Conservation (phyloP, 75 land plant genomes). For the Cryptomeria japonica region DNA sequence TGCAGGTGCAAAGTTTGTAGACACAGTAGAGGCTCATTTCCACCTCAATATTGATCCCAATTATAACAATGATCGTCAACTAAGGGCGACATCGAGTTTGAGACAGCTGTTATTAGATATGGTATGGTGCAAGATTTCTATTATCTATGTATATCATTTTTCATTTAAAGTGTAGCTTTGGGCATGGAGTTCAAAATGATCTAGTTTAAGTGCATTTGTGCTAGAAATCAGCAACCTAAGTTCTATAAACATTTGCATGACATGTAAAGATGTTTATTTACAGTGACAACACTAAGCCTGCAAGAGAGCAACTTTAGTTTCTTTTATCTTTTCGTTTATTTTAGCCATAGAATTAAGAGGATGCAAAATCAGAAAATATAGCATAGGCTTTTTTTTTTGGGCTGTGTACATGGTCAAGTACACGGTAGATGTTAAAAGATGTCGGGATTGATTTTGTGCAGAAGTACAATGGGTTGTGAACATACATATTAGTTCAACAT, state of each 20-base stretch:
- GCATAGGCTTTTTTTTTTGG: background rate
- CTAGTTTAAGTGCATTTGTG: background rate
- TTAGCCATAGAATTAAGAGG: background rate
- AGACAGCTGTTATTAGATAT: background rate
- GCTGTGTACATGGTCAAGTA: background rate
- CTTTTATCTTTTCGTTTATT: background rate
- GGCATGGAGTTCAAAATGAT: background rate
- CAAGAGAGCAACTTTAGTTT: background rate
- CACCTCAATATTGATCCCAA: slow-evolving; percentile 96
- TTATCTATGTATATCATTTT: background rate
- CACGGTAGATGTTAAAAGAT: background rate
- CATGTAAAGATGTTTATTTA: background rate
- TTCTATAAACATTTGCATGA: background rate
- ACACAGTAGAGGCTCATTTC: slow-evolving; percentile 93
- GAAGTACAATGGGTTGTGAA: slow-evolving; percentile 7
- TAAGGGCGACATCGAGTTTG: slow-evolving; percentile 84
- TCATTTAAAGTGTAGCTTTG: background rate
- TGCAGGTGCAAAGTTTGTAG: slow-evolving; percentile 76
- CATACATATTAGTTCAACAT: background rate
- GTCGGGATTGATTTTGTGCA: background rate
- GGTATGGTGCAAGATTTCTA: background rate
- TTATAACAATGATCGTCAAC: slow-evolving; percentile 94
- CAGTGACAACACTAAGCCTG: background rate
- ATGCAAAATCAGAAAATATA: background rate
- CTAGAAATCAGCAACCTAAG: slow-evolving; percentile 2